Conservation (phyloP, 2,329 filamentous ascomycete genomes). For the Dothistroma pini region DNA sequence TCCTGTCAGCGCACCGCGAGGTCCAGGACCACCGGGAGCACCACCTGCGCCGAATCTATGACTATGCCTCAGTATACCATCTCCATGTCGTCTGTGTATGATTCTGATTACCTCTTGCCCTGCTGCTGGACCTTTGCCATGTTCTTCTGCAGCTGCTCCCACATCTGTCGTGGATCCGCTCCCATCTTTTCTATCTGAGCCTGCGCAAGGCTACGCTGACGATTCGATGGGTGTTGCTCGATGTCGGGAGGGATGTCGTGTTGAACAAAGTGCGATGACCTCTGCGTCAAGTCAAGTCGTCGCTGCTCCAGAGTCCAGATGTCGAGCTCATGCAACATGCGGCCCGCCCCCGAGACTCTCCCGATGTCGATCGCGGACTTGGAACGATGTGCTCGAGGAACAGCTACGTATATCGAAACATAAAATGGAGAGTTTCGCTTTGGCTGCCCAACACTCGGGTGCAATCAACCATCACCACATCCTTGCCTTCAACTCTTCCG, state of each 20-base stretch:
- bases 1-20: slow-evolving; percentile 53
- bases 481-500: slow-evolving; percentile 50
- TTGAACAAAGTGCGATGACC: neutral
- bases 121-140: slow-evolving; percentile 49
- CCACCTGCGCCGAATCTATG: slow-evolving; percentile 48
- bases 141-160: slow-evolving; percentile 61
- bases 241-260: neutral
- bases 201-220: neutral
- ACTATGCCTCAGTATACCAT: slow-evolving; percentile 16
- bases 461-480: slow-evolving; percentile 46
- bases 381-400: neutral
- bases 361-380: neutral
- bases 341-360: neutral
- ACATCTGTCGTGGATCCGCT: slow-evolving; percentile 61
- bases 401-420: slow-evolving; percentile 4
- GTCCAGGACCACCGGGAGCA: slow-evolving; percentile 44
- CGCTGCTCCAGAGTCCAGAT: neutral
- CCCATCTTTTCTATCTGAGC: slow-evolving; percentile 27
- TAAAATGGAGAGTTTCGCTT: slow-evolving; percentile 34
- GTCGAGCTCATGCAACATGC: neutral
- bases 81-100: slow-evolving; percentile 2
- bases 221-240: slow-evolving; percentile 3
- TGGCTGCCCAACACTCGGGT: slow-evolving; percentile 34
- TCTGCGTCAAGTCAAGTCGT: neutral
- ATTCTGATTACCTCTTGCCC: slow-evolving; percentile 39